Evolutionary conservation across 2,329 filamentous ascomycete genomes (phyloP).

Genomic region (Botrytis porri): DNA sequence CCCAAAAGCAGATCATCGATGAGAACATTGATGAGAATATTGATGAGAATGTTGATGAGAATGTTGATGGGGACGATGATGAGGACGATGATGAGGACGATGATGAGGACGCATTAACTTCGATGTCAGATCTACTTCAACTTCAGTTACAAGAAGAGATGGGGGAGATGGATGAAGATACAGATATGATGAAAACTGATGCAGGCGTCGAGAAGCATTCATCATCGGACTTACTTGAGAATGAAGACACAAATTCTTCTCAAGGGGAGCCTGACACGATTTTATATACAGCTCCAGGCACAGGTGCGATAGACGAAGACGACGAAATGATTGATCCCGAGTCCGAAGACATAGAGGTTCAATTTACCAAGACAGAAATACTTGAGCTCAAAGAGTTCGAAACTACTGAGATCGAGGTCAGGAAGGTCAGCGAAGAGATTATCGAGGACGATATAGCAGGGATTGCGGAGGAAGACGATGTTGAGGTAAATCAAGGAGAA

Average conservation of each 20-base stretch:
- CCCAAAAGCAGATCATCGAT: not conserved
- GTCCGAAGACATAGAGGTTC: not conserved
- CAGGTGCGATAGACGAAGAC: not conserved
- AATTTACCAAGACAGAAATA: not conserved
- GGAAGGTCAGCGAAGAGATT: not conserved
- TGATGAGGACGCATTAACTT: not conserved
- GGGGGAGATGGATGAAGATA: slow-evolving; percentile 12
- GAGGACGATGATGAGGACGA: not conserved
- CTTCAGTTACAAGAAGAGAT: slow-evolving; percentile 15
- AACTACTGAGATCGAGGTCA: not conserved
- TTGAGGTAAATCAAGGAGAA: not conserved
- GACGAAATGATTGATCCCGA: not conserved
- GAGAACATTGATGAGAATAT: too few species aligned
- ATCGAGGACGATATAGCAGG: not conserved
- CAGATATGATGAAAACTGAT: not conserved
- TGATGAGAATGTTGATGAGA: too few species aligned
- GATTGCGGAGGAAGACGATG: not conserved
- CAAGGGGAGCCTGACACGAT: not conserved
- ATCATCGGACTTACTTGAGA: not conserved
- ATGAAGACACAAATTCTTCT: not conserved
- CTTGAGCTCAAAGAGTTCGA: not conserved
- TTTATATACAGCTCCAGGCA: not conserved
- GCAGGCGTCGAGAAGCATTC: not conserved
- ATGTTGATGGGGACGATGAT: too few species aligned
- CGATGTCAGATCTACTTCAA: slow-evolving; percentile 17